Percentiles rank a stretch among this genome's conserved stretches.
Evolutionary conservation across 306 rosid species (phyloP).

Genomic region (Citrullus amarus): DNA sequence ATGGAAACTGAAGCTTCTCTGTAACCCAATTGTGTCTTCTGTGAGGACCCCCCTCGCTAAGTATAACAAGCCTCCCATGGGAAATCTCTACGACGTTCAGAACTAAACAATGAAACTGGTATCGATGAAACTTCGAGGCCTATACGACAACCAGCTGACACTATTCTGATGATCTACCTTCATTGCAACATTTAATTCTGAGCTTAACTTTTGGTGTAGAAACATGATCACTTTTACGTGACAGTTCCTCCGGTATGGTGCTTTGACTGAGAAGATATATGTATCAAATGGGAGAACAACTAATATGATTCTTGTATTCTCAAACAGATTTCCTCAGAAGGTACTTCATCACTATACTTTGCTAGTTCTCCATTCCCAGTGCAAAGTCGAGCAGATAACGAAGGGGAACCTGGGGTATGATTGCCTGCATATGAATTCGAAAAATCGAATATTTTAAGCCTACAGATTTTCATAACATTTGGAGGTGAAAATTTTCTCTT

Average conservation of each 20-base stretch:
- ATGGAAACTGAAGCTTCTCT: not conserved
- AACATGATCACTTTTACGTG: not conserved
- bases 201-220: not conserved
- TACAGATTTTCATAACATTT: not conserved
- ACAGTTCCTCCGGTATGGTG: not conserved
- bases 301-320: constrained; percentile 46
- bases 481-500: not conserved
- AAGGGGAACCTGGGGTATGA: constrained; percentile 38
- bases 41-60: not conserved
- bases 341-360: constrained; percentile 44
- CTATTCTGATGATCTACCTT: not conserved
- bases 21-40: not conserved
- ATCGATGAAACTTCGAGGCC: not conserved
- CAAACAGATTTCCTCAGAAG: constrained; percentile 30
- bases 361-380: constrained; percentile 43
- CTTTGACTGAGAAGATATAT: not conserved
- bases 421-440: constrained; percentile 29
- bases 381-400: constrained; percentile 46
- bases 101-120: not conserved
- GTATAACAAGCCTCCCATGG: not conserved
- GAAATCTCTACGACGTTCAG: not conserved
- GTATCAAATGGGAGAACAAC: not conserved
- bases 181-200: not conserved
- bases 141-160: not conserved
- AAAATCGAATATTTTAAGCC: not conserved